Evolutionary conservation across 2,329 filamentous ascomycete genomes (phyloP).

Genomic region (Claviceps pusilla): DNA sequence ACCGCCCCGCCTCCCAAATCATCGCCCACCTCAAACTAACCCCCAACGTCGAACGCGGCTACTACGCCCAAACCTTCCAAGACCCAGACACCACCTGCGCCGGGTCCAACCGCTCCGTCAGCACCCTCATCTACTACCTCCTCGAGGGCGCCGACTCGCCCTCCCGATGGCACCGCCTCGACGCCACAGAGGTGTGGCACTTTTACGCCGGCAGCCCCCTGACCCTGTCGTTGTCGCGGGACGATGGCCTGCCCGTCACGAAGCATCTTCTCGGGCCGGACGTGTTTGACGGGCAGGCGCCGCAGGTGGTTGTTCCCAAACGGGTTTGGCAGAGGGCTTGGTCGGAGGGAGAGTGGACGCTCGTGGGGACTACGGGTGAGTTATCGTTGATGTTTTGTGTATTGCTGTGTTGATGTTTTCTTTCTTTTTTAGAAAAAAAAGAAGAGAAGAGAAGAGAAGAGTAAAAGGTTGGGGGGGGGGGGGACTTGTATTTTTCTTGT

Average conservation of each 20-base stretch:
- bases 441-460: too few relatives aligned
- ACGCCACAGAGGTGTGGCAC: slow-evolving; percentile 37
- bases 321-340: slow-evolving; percentile 30
- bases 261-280: slow-evolving; percentile 24
- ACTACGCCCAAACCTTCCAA: slow-evolving; percentile 30
- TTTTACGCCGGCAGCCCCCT: slow-evolving; percentile 38
- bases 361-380: slow-evolving; percentile 23
- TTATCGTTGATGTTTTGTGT: not conserved
- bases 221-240: slow-evolving; percentile 25
- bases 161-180: slow-evolving; percentile 34
- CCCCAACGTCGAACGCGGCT: slow-evolving; percentile 34
- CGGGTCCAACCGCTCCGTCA: slow-evolving; percentile 23
- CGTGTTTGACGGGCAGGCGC: slow-evolving; percentile 24
- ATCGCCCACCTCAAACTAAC: slow-evolving; percentile 26
- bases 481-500: too few relatives aligned
- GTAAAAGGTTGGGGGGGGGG: too few relatives aligned
- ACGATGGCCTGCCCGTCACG: slow-evolving; percentile 21
- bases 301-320: slow-evolving; percentile 27
- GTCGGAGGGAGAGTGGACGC: slow-evolving; percentile 25
- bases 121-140: slow-evolving; percentile 38
- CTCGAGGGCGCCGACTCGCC: slow-evolving; percentile 26
- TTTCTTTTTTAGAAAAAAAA: not conserved
- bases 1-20: slow-evolving; percentile 22
- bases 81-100: slow-evolving; percentile 15
- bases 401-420: not conserved